Evolutionary conservation across 2,329 filamentous ascomycete species (phyloP), one percentile per base, ranked within the genome.

Genomic region (Fusarium musae): DNA sequence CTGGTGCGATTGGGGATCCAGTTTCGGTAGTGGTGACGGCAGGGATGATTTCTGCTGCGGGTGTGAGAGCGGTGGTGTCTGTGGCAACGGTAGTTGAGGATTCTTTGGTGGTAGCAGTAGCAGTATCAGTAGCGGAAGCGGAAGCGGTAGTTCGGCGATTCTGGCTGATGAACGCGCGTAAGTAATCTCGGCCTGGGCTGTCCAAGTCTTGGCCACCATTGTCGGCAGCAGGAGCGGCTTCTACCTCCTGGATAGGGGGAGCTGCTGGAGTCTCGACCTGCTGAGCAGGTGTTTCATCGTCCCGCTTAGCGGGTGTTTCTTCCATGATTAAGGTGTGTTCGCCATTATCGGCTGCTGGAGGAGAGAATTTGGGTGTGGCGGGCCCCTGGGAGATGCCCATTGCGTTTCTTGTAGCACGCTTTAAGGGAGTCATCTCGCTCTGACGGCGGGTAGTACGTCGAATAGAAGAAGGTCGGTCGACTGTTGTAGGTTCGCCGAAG

Each of bases 91-190:
- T 75, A 30, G 80, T 72, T 19, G 80, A 79, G n/a, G 80, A 81
- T 8, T 79, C 80, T 3, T 77, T 71, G 43, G 30, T 80, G 10
- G 28, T 26, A 6, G 37, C 79, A 2, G 80, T 78, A 13, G 60
- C 30, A 9, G 28, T 23, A 17, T 26, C 26, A 26, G 26, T 26
- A 26, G 19, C 36, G 9, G 39, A 8, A 5, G 42, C 42, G 6
- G 23, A 19, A 12, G 80, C 72, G 5, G 80, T 79, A 6, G 71
- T 66, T 49, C 77, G 78, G 26, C 75, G 78, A 32, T 80, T 77
- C n/a, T 79, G 79, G 54, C 78, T 80, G 67, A 83, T 82, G 47
- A 83, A 83, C 21, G 79, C 78, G 9, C 78, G 74, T 75, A 82
- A 78, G 39, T 78, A 82, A 16, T 80, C 80, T 2, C 82, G 80